These are phyloP conservation scores for Ascomycota sp. DNA, from an alignment of 2,329 filamentous ascomycete genomes.

Conservation along the genomic window DNA sequence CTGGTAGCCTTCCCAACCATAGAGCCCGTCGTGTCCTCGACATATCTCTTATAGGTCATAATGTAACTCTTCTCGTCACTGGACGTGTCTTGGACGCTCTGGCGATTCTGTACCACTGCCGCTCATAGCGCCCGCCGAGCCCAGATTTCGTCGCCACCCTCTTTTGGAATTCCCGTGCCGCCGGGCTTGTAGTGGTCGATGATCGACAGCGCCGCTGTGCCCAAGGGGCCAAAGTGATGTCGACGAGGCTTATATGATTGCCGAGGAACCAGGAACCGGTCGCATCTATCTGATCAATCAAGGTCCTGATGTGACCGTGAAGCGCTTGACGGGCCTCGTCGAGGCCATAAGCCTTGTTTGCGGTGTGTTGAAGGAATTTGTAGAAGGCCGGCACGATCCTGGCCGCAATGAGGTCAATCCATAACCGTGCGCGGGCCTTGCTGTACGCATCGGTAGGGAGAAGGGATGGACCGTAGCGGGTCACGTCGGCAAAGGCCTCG, in stretches of 20 bases:
- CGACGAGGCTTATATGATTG: conserved; percentile 40
- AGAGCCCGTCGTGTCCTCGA: conserved; percentile 42
- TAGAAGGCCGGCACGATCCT: conserved; percentile 52
- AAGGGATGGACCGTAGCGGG: conserved; percentile 22
- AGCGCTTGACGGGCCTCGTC: conserved; percentile 37
- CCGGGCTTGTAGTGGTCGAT: conserved; percentile 55
- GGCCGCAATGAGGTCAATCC: conserved; percentile 51
- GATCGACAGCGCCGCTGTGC: conserved; percentile 48
- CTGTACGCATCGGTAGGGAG: conserved; percentile 42
- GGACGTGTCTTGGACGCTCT: conserved; percentile 46
- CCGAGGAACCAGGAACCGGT: conserved; percentile 46
- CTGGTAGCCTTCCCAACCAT: conserved; percentile 42
- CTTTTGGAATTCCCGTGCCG: conserved; percentile 25
- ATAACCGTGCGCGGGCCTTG: conserved; percentile 44
- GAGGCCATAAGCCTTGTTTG: conserved; percentile 25
- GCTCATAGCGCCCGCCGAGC: conserved; percentile 44
- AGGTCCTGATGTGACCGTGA: conserved; percentile 33
- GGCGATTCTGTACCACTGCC: conserved; percentile 33
- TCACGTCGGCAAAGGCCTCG: conserved; percentile 37
- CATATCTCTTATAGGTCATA: conserved; percentile 47
- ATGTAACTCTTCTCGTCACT: conserved; percentile 49
- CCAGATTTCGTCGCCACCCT: conserved; percentile 39
- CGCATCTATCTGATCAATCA: conserved; percentile 39
- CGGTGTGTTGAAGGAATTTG: conserved; percentile 34
- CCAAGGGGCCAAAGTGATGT: conserved; percentile 55